Base-by-base conservation (phyloP, 208 protist genomes). In the Leishmania amazonensis region DNA sequence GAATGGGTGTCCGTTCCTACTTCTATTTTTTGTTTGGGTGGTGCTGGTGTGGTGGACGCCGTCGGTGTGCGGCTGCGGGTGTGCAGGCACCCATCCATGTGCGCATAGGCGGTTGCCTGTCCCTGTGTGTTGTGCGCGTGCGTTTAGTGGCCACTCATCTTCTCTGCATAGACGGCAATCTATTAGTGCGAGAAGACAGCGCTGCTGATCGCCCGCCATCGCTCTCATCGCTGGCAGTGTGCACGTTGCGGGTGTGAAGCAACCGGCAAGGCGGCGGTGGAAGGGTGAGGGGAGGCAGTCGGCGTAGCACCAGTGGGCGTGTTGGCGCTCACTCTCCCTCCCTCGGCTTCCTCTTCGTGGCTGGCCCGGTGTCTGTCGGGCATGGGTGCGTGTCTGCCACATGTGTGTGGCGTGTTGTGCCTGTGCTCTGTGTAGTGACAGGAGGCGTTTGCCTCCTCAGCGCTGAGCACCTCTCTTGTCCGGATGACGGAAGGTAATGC, bases 141-240 rank as follows among this genome's bases (percentile, higher is more conserved):
- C 3, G 19, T 35, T 35, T 64, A 8, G 38, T 24, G 40, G 51
- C 51, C 8, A 13, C 24, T 17, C 15, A 15, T 62, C 35, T 76
- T 76, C 57, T 78, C 57, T 57, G 57, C 75, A 78, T 78, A 78
- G 75, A 78, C 24, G 75, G 40, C 75, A 65, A 78, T 68, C 75
- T 65, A 53, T 45, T 67, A 49, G 54, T 78, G 75, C 75, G 40
- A 78, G 57, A 51, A 60, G 73, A 62, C 38, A 19, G 51, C 35
- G 45, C 42, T 74, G 70, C 45, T 74, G 70, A 74, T 9, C n/a
- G 31, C 70, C 5, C 45, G 2, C 24, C 70, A 54, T 31, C 17
- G 35, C 67, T 11, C 40, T 74, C 70, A 74, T 38, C 24, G 45
- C 70, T 21, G 38, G 45, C 70, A 35, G 15, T 74, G 15, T 13